phyloP scores from a whole-genome alignment of 2,329 filamentous ascomycete species.

The Grosmannia huntii region DNA sequence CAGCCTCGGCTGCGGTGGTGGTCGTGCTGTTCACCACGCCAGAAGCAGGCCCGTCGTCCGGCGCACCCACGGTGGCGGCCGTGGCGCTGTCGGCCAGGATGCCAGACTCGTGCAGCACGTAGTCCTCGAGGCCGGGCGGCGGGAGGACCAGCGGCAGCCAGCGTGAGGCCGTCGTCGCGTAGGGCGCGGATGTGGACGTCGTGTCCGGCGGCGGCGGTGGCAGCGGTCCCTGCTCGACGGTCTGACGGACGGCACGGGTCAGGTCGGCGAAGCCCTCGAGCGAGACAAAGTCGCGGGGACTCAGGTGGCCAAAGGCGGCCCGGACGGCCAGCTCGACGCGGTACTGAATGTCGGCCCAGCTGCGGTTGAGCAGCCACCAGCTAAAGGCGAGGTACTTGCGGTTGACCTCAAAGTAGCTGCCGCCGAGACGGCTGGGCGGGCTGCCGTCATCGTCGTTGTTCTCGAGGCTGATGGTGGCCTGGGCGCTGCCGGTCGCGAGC shows the following conservation, averaged over 20 bases:
- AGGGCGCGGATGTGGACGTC: background rate
- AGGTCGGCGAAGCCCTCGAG: constrained; percentile 69
- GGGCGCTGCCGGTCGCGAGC: constrained; percentile 61
- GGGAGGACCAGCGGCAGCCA: constrained; percentile 85
- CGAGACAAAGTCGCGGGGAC: constrained; percentile 76
- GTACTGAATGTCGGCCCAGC: constrained; percentile 71
- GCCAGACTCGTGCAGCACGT: constrained; percentile 75
- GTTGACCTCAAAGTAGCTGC: constrained; percentile 84
- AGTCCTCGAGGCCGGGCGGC: constrained; percentile 62
- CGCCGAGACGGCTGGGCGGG: constrained; percentile 68
- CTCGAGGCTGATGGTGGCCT: constrained; percentile 75
- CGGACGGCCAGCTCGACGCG: constrained; percentile 77
- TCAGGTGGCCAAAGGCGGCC: constrained; percentile 78
- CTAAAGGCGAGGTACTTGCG: constrained; percentile 89
- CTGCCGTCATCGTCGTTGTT: constrained; percentile 91
- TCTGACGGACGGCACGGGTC: constrained; percentile 69
- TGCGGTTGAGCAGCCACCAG: constrained; percentile 92
- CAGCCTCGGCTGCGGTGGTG: constrained; percentile 24
- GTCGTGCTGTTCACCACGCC: constrained; percentile 11
- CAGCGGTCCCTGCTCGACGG: constrained; percentile 48
- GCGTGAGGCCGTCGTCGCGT: constrained; percentile 17
- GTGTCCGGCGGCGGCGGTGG: background rate
- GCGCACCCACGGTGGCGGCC: constrained; percentile 13
- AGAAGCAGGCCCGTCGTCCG: background rate
- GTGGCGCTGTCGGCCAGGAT: constrained; percentile 46